Percentiles rank a stretch among this genome's conserved stretches.
phyloP scores from a whole-genome alignment of 2,329 filamentous ascomycete genomes.

The Hypoxylon sp. region DNA sequence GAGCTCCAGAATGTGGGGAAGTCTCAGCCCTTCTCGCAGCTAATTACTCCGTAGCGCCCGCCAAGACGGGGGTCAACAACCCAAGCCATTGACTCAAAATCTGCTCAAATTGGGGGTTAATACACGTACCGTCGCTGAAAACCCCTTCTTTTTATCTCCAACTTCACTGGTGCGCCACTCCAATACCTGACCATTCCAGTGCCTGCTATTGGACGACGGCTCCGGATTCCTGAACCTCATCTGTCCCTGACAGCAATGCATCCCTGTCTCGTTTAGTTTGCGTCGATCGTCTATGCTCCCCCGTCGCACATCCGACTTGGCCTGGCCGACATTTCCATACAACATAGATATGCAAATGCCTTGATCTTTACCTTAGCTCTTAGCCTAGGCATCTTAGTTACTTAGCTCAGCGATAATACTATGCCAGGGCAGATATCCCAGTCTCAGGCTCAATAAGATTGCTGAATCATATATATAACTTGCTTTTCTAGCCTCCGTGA shows the following conservation, averaged over 20 bases:
- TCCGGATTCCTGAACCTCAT: slow-evolving; percentile 35
- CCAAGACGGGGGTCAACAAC: slow-evolving; percentile 42
- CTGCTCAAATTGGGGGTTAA: slow-evolving; percentile 30
- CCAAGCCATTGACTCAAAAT: slow-evolving; percentile 33
- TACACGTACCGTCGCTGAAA: slow-evolving; percentile 10
- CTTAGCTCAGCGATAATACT: slow-evolving; percentile 1
- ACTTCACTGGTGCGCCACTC: slow-evolving; percentile 30
- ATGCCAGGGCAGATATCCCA: slow-evolving; percentile 28
- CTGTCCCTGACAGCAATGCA: slow-evolving; percentile 42
- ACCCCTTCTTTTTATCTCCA: slow-evolving; percentile 26
- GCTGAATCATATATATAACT: slow-evolving; percentile 19
- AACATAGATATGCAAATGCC: slow-evolving; percentile 8
- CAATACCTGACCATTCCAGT: slow-evolving; percentile 37
- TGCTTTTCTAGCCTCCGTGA: slow-evolving; percentile 45
- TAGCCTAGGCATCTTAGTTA: slow-evolving; percentile 27
- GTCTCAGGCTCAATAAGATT: slow-evolving; percentile 45
- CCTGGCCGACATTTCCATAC: slow-evolving; percentile 31
- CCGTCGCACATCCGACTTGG: slow-evolving; percentile 40
- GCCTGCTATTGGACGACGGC: slow-evolving; percentile 36
- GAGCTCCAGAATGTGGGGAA: slow-evolving; percentile 35
- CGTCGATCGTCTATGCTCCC: slow-evolving; percentile 34
- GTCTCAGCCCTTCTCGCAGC: slow-evolving; percentile 34
- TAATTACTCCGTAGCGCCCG: slow-evolving; percentile 37
- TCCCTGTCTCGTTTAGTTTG: slow-evolving; percentile 32
- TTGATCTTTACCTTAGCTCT: slow-evolving; percentile 17